phyloP scores from a whole-genome alignment of 306 rosid genomes.

The Astragalus membranaceus region DNA sequence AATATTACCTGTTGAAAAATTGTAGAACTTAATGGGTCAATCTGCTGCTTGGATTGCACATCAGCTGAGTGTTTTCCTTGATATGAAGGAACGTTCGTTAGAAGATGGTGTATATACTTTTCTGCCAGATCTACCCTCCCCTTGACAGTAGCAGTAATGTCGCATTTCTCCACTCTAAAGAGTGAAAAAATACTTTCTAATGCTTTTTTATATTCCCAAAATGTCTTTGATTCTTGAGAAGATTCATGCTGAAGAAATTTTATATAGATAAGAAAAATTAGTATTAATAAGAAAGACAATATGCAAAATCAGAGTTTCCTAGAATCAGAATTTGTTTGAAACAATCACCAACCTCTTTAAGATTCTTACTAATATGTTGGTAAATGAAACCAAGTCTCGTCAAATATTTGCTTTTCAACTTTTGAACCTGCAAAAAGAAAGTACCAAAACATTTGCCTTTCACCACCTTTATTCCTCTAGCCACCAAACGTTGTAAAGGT shows the following conservation, averaged over 20 bases:
- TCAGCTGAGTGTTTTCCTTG: conserved; percentile 13
- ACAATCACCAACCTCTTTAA: conserved; percentile 10
- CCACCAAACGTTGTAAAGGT: too few relatives aligned
- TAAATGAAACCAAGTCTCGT: neutral
- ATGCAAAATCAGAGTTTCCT: neutral
- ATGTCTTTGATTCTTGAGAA: neutral
- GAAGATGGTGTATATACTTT: neutral
- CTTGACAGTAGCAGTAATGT: conserved; percentile 5
- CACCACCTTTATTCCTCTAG: too few relatives aligned
- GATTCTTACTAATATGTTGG: neutral
- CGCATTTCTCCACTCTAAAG: conserved; percentile 21
- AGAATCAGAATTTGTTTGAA: too few relatives aligned
- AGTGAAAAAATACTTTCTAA: neutral
- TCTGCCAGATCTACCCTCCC: neutral
- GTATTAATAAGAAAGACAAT: neutral
- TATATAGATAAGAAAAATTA: neutral
- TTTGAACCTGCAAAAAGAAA: conserved; percentile 21
- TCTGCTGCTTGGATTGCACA: neutral
- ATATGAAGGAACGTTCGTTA: neutral
- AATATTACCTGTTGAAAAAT: neutral
- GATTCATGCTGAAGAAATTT: conserved; percentile 8
- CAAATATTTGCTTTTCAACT: neutral
- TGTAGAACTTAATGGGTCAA: neutral
- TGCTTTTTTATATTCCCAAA: neutral
- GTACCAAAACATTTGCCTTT: neutral